Conservation (phyloP, 2,329 filamentous ascomycete species). For the Akanthomyces muscarius region DNA sequence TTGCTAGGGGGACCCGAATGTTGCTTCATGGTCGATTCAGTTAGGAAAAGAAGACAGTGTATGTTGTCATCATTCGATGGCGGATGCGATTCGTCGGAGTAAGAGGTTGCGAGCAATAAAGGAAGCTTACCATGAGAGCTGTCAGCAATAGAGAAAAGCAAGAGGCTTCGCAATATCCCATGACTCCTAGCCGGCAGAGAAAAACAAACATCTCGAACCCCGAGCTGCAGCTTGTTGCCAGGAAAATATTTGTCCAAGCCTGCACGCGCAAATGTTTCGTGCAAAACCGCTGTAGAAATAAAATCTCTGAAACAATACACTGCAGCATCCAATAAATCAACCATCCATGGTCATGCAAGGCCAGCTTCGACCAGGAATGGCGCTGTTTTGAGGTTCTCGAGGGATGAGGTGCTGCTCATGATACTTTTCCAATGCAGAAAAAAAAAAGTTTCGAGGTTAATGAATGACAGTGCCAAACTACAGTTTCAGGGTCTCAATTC, state of each 20-base stretch:
- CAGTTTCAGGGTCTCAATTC: not conserved
- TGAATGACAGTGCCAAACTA: slow-evolving; percentile 14
- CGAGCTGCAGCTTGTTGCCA: not conserved
- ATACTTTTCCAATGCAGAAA: not conserved
- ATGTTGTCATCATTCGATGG: slow-evolving; percentile 67
- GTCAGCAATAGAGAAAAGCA: not conserved
- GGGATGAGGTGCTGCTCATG: slow-evolving; percentile 7
- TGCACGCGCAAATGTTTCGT: not conserved
- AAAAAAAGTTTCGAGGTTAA: slow-evolving; percentile 19
- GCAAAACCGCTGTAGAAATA: not conserved
- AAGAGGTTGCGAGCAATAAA: not conserved
- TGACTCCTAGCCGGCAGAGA: not conserved
- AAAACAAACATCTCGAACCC: not conserved
- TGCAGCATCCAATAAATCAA: not conserved
- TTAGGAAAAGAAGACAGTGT: slow-evolving; percentile 80
- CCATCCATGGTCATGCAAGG: not conserved
- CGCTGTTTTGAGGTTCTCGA: slow-evolving; percentile 2
- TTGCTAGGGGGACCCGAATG: slow-evolving; percentile 58
- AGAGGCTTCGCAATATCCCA: not conserved
- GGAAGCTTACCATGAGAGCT: slow-evolving; percentile 10
- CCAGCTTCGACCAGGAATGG: not conserved
- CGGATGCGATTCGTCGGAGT: not conserved
- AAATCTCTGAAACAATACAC: not conserved
- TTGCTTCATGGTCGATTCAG: slow-evolving; percentile 82
- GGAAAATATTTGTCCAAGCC: not conserved